These are phyloP conservation scores for Odonthalia washingtoniensis DNA, from an alignment of 31 red algal genomes.

Conservation along the genomic window DNA sequence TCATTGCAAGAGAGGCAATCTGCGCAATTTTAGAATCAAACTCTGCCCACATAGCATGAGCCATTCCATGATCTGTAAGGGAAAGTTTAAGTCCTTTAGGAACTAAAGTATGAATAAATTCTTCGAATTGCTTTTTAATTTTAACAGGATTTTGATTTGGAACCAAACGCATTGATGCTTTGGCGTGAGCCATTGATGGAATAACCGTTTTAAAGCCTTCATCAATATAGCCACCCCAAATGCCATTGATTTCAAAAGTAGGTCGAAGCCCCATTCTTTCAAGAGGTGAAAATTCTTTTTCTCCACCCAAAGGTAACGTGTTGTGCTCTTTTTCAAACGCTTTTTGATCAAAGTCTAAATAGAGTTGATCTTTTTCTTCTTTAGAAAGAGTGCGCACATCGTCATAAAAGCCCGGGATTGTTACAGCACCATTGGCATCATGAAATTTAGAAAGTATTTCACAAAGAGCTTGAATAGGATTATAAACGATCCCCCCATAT, in stretches of 20 bases:
- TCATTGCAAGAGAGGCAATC: no score
- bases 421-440: constrained; percentile 43
- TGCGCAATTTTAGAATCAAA: no score
- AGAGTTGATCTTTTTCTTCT: constrained; percentile 39
- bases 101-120: no score
- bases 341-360: constrained; percentile 1
- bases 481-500: constrained; percentile 82
- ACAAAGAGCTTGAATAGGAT: constrained; percentile 72
- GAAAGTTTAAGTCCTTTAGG: no score
- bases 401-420: constrained; percentile 70
- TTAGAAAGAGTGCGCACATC: constrained; percentile 53
- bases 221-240: constrained; percentile 74
- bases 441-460: constrained; percentile 50
- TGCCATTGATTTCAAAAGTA: constrained; percentile 78
- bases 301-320: constrained; percentile 34
- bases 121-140: no score
- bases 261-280: constrained; percentile 73
- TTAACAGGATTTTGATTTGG: no score
- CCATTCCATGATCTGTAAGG: no score
- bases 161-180: constrained; percentile 65
- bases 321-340: constrained; percentile 34
- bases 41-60: no score
- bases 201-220: constrained; percentile 81
- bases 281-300: constrained; percentile 9
- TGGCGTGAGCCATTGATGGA: constrained; percentile 69